Conservation (phyloP, 75 land plant species). For the Pinus tabuliformis region DNA sequence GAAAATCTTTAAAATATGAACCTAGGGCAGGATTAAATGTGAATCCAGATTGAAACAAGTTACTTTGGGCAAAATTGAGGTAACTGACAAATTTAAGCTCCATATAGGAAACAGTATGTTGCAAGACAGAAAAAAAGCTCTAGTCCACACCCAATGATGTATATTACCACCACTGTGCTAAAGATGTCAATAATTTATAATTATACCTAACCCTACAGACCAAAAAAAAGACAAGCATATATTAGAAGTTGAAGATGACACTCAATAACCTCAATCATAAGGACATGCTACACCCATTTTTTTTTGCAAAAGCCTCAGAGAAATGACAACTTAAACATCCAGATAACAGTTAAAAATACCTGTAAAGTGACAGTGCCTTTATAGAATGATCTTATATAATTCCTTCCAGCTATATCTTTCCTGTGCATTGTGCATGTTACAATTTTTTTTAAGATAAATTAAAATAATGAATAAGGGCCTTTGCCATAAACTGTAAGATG, state of each 20-base stretch:
- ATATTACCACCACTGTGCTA: not conserved
- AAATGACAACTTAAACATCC: not conserved
- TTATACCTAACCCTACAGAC: not conserved
- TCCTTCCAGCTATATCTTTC: slow-evolving; percentile 2
- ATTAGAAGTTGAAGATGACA: not conserved
- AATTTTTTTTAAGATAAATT: not conserved
- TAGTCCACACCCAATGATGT: not conserved
- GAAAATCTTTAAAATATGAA: not conserved
- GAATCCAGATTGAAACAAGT: not conserved
- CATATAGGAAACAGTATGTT: not conserved
- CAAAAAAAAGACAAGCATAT: not conserved
- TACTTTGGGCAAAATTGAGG: not conserved
- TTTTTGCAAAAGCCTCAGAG: not conserved
- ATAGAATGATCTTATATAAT: not conserved
- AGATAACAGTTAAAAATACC: not conserved
- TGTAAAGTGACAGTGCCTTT: not conserved
- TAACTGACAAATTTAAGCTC: not conserved
- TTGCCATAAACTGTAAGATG: not conserved
- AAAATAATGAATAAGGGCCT: not conserved
- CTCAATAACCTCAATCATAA: not conserved
- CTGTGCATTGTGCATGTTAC: slow-evolving; percentile 1
- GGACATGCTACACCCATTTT: not conserved
- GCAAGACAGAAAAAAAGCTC: not conserved
- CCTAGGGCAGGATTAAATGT: not conserved
- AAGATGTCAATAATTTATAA: not conserved